Base-by-base conservation (phyloP, 257 asterid genomes). In the Haberlea rhodopensis region DNA sequence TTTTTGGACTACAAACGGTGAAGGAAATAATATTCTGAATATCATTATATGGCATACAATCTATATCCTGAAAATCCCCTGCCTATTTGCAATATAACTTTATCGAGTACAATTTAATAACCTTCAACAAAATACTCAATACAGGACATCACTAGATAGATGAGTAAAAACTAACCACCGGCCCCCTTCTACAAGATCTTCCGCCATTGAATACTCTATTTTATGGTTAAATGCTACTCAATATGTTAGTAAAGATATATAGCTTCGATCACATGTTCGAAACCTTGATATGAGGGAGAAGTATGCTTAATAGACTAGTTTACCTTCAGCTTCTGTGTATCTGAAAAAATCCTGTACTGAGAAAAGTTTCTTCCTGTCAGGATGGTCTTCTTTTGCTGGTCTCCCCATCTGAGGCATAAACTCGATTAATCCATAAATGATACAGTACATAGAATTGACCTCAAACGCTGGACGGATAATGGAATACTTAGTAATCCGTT, bases 321-420 rank as follows among this genome's bases (percentile, higher is more conserved):
- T 80, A 90, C 99, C 99, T 90, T 94, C 99, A 62, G 99, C 79
- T 77, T 94, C 99, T 19, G 99, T 90, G 77, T 94, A 94, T 86
- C 90, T 84, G 86, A 94, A 94, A 60, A 94, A 94, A 60, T 94
- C 99, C 80, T 94, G 97, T 20, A 88, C 99, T 19, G 94, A 90
- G 78, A 90, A 74, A 57, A 94, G 81, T 63, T 90, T 90, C 85
- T 87, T 90, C 83, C 90, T 90, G 80, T 94, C 99, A 37, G 96
- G 99, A 81, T 90, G 85, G 53, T 87, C 96, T 63, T 87, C 97
- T 76, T 90, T 86, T 16, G 90, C 84, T 62, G 94, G 85, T 29
- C 82, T 82, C 51, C 97, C 92, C 27, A 94, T 66, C 65, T 81
- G 97, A 20, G 97, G 99, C 56, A 94, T 65, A 72, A 90, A 89